Percentiles rank a stretch among this genome's conserved stretches.
These are phyloP conservation scores for Talaromyces verruculosus DNA, from an alignment of 2,329 filamentous ascomycete genomes.

Conservation along the genomic window DNA sequence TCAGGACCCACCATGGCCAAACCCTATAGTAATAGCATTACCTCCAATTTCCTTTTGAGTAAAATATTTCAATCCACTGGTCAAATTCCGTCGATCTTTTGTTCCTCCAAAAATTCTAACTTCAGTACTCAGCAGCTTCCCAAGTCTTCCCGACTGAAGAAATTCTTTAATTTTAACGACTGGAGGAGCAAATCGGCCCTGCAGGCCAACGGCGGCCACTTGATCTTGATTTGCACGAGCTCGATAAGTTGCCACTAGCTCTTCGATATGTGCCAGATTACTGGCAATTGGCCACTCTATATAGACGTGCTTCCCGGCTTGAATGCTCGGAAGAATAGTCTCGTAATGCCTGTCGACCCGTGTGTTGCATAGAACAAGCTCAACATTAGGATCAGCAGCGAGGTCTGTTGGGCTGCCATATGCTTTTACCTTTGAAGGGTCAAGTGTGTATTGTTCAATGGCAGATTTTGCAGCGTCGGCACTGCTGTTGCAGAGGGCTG, in stretches of 20 bases:
- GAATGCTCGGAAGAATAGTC: background rate
- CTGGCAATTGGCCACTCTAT: constrained; percentile 12
- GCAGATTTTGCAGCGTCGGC: background rate
- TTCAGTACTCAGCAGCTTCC: constrained; percentile 9
- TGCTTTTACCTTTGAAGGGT: background rate
- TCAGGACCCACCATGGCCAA: constrained; percentile 1
- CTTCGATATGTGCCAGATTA: constrained; percentile 1
- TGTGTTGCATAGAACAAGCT: constrained; percentile 12
- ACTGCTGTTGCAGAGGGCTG: constrained; percentile 11
- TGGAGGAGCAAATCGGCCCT: constrained; percentile 8
- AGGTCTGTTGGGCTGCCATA: constrained; percentile 11
- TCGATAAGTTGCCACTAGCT: background rate
- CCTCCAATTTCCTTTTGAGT: constrained; percentile 6
- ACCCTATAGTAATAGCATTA: constrained; percentile 13
- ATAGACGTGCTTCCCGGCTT: constrained; percentile 4
- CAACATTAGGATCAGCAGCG: background rate
- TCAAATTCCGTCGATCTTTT: background rate
- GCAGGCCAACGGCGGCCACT: background rate
- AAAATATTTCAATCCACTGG: constrained; percentile 2
- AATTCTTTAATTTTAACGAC: constrained; percentile 4
- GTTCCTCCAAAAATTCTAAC: constrained; percentile 12
- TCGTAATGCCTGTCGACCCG: constrained; percentile 12
- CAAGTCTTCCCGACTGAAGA: constrained; percentile 5
- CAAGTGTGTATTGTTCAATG: background rate
- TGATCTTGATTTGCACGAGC: background rate